Conservation (phyloP, 2,329 filamentous ascomycete species). For the Xylogone sp. region DNA sequence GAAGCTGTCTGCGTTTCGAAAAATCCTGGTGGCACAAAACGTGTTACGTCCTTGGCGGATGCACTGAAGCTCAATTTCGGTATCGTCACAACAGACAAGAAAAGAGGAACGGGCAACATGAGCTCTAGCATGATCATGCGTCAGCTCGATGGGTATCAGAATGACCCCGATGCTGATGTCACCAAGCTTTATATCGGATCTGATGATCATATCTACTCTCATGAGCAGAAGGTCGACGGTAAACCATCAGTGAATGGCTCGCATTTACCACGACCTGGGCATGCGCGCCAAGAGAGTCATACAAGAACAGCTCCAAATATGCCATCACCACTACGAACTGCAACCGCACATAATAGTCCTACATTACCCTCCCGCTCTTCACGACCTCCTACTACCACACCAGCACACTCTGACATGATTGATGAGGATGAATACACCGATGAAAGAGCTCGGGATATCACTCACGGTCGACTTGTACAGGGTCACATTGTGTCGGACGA, state of each 20-base stretch:
- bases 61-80: slow-evolving; percentile 96
- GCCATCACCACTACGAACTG: slow-evolving; percentile 18
- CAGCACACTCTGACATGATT: slow-evolving; percentile 17
- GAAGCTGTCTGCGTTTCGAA: slow-evolving; percentile 97
- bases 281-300: slow-evolving; percentile 20
- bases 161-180: slow-evolving; percentile 36
- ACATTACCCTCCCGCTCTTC: slow-evolving; percentile 11
- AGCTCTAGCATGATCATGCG: slow-evolving; percentile 74
- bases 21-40: slow-evolving; percentile 94
- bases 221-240: slow-evolving; percentile 12
- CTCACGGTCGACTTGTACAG: slow-evolving; percentile 84
- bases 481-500: slow-evolving; percentile 95
- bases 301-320: slow-evolving; percentile 13
- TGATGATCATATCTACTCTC: slow-evolving; percentile 9
- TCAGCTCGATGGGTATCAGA: slow-evolving; percentile 59
- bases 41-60: slow-evolving; percentile 93
- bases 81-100: slow-evolving; percentile 84
- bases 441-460: slow-evolving; percentile 81
- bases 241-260: slow-evolving; percentile 8
- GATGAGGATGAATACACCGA: slow-evolving; percentile 44
- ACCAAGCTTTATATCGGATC: slow-evolving; percentile 21
- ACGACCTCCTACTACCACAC: slow-evolving; percentile 13
- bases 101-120: slow-evolving; percentile 58
- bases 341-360: slow-evolving; percentile 9
- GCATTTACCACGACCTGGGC: slow-evolving; percentile 13